These are phyloP conservation scores for Pseudonectria foliicola DNA, from an alignment of 2,329 filamentous ascomycete species.

Conservation along the genomic window DNA sequence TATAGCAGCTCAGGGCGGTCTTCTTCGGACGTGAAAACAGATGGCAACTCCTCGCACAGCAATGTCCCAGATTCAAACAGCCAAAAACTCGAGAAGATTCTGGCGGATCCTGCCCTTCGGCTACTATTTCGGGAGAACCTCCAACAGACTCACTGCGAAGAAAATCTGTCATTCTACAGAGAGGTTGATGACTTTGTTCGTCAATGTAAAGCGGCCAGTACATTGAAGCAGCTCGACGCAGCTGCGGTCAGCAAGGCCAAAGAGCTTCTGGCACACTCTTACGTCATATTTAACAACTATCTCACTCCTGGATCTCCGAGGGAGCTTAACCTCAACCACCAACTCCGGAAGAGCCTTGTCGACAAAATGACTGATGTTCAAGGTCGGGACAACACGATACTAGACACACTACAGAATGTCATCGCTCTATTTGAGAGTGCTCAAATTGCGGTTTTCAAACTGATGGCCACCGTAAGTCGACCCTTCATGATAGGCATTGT, in stretches of 20 bases:
- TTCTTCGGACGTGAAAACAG: conserved; percentile 51
- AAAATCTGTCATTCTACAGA: conserved; percentile 92
- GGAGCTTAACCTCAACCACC: conserved; percentile 95
- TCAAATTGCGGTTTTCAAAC: conserved; percentile 90
- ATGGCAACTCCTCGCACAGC: conserved; percentile 35
- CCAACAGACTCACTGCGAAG: conserved; percentile 90
- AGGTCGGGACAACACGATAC: conserved; percentile 84
- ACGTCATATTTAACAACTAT: conserved; percentile 98
- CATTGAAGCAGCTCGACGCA: conserved; percentile 54
- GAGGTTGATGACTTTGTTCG: conserved; percentile 84
- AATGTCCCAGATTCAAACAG: conserved; percentile 83
- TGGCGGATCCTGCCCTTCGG: conserved; percentile 80
- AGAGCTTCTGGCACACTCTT: conserved; percentile 90
- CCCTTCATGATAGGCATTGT: accelerated
- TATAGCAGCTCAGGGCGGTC: conserved; percentile 46
- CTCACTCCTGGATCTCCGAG: conserved; percentile 91
- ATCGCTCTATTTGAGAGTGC: conserved; percentile 85
- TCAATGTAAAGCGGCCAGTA: conserved; percentile 56
- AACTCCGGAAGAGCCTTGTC: conserved; percentile 84
- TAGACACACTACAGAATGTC: conserved; percentile 83
- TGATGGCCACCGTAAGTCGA: conserved; percentile 90
- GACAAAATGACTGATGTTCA: conserved; percentile 96
- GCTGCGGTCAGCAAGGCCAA: conserved; percentile 73
- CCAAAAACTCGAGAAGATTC: conserved; percentile 84
- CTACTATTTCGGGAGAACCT: conserved; percentile 91